Conservation (phyloP, 306 rosid species). For the Prunus persica region Prunus_persica_NCBIv2 NC_034010.1:17004001-17004500, state of each 20-base stretch:
- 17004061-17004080: too few relatives aligned
- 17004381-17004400: neutral
- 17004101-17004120: too few relatives aligned
- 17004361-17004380: neutral
- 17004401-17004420: constrained; percentile 23
- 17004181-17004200: neutral
- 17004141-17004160: neutral
- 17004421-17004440: constrained; percentile 45
- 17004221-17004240: constrained; percentile 33
- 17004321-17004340: neutral
- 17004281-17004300: constrained; percentile 42
- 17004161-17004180: neutral
- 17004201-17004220: constrained; percentile 19
- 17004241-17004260: constrained; percentile 27
- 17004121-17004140: too few relatives aligned
- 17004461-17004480: constrained; percentile 33
- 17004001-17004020: too few relatives aligned
- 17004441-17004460: constrained; percentile 40
- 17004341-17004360: neutral
- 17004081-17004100: too few relatives aligned
- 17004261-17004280: constrained; percentile 45
- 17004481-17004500: constrained; percentile 35
- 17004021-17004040: too few relatives aligned
- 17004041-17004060: too few relatives aligned
- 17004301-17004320: constrained; percentile 41